Conservation (phyloP, 805 yeast species). For the Ogataea corticis region DNA sequence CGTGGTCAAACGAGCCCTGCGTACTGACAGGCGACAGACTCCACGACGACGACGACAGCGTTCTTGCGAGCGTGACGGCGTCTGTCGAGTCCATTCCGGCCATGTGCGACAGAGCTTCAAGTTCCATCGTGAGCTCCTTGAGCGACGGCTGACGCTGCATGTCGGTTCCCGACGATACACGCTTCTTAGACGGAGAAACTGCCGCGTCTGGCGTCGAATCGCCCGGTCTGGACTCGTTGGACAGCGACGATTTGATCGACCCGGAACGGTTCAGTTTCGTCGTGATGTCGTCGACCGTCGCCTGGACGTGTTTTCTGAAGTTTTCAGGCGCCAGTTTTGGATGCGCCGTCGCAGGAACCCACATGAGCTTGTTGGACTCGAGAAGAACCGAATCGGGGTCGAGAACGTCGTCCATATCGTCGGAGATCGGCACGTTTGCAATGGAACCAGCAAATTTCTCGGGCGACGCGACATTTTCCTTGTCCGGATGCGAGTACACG, state of each 20-base stretch:
- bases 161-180: not conserved
- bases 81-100: slow-evolving; percentile 80
- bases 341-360: slow-evolving; percentile 96
- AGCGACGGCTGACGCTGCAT: slow-evolving; percentile 54
- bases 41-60: slow-evolving; percentile 69
- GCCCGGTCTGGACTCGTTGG: slow-evolving; percentile 19
- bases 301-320: slow-evolving; percentile 64
- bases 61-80: slow-evolving; percentile 80
- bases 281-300: slow-evolving; percentile 52
- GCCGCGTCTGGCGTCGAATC: slow-evolving; percentile 7
- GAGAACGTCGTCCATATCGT: slow-evolving; percentile 10
- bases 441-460: not conserved
- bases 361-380: slow-evolving; percentile 56
- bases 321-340: slow-evolving; percentile 95
- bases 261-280: slow-evolving; percentile 37
- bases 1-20: not conserved
- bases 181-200: not conserved
- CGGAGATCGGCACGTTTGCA: slow-evolving; percentile 11
- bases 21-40: slow-evolving; percentile 29
- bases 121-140: slow-evolving; percentile 70
- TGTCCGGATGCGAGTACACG: slow-evolving; percentile 7
- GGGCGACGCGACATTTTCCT: slow-evolving; percentile 2
- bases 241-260: slow-evolving; percentile 28
- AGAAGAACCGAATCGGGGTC: slow-evolving; percentile 24
- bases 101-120: slow-evolving; percentile 68